A percentile compares a stretch with the other conserved stretches of the same genome.
phyloP scores from a whole-genome alignment of 768 basidiomycete species.

The Chalciporus chontae region DNA sequence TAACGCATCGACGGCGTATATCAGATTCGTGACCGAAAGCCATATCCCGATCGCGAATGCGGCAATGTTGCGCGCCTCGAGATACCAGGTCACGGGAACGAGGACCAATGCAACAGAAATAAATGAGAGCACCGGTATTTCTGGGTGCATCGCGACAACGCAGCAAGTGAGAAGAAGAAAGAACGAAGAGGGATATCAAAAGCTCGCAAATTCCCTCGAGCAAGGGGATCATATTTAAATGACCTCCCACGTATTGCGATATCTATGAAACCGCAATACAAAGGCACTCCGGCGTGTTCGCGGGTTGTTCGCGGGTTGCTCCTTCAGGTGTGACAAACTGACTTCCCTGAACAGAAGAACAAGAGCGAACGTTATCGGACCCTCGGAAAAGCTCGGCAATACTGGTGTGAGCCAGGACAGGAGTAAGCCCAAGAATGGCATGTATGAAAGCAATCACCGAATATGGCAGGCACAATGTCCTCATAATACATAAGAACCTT shows the following conservation, averaged over 20 bases:
- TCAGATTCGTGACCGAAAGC: conserved; percentile 47
- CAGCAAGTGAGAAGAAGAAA: conserved; percentile 5
- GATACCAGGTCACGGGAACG: conserved; percentile 40
- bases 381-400: not conserved
- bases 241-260: not conserved
- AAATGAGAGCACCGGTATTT: conserved; percentile 42
- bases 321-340: conserved; percentile 18
- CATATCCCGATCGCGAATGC: conserved; percentile 48
- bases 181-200: conserved; percentile 16
- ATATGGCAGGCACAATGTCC: conserved; percentile 24
- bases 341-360: conserved; percentile 22
- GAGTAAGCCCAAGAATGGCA: conserved; percentile 20
- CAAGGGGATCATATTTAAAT: conserved; percentile 15
- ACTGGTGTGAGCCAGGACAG: conserved; percentile 7
- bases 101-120: conserved; percentile 40
- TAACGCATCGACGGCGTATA: conserved; percentile 54
- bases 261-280: conserved; percentile 14
- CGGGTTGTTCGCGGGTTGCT: not conserved
- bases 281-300: conserved; percentile 2
- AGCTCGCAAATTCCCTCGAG: not conserved
- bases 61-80: conserved; percentile 41
- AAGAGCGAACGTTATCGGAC: conserved; percentile 16
- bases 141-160: conserved; percentile 24
- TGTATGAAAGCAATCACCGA: conserved; percentile 27
- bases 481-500: not conserved